A percentile compares a stretch with the other conserved stretches of the same genome.
Evolutionary conservation across 495 filamentous ascomycete genomes (phyloP).

Genomic region (Aspergillus sclerotioniger): DNA sequence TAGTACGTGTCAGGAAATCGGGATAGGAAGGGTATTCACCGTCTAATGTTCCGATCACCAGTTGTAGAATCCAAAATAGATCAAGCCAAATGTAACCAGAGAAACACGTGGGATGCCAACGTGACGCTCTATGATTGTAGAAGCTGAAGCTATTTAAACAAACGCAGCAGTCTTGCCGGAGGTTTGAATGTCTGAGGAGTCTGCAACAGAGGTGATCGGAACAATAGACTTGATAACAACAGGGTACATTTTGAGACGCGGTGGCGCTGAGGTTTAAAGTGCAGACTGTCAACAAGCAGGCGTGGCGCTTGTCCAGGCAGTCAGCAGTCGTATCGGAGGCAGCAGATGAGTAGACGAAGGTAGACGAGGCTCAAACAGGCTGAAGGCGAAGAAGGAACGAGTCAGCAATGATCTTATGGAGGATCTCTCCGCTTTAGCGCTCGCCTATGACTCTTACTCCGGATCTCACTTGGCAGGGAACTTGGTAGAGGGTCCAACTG

Average conservation of each 20-base stretch:
- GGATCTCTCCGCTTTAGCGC: slow-evolving; percentile 10
- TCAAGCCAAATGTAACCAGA: slow-evolving; percentile 22
- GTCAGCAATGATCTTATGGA: slow-evolving; percentile 19
- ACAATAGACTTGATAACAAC: slow-evolving; percentile 25
- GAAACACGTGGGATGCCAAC: slow-evolving; percentile 18
- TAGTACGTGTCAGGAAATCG: slow-evolving; percentile 1
- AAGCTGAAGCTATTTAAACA: slow-evolving; percentile 21
- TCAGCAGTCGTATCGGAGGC: slow-evolving; percentile 21
- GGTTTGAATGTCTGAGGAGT: slow-evolving; percentile 28
- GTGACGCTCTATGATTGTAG: slow-evolving; percentile 17
- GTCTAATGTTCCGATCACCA: slow-evolving; percentile 29
- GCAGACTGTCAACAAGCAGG: slow-evolving; percentile 28
- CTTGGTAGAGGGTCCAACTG: slow-evolving; percentile 14
- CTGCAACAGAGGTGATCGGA: slow-evolving; percentile 33
- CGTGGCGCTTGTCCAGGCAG: slow-evolving; percentile 28
- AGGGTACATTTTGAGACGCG: slow-evolving; percentile 34
- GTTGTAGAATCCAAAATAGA: slow-evolving; percentile 24
- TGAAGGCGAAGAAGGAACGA: slow-evolving; percentile 20
- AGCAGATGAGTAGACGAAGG: slow-evolving; percentile 6
- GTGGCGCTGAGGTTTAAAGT: slow-evolving; percentile 18
- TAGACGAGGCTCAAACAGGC: slow-evolving; percentile 14
- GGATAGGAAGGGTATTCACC: slow-evolving; percentile 9
- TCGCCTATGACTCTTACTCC: slow-evolving; percentile 24
- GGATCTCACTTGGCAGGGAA: slow-evolving; percentile 9
- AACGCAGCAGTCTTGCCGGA: slow-evolving; percentile 24